These are phyloP conservation scores for Candida khao-thaluensis DNA, from an alignment of 805 yeast species.

Conservation along the genomic window DNA sequence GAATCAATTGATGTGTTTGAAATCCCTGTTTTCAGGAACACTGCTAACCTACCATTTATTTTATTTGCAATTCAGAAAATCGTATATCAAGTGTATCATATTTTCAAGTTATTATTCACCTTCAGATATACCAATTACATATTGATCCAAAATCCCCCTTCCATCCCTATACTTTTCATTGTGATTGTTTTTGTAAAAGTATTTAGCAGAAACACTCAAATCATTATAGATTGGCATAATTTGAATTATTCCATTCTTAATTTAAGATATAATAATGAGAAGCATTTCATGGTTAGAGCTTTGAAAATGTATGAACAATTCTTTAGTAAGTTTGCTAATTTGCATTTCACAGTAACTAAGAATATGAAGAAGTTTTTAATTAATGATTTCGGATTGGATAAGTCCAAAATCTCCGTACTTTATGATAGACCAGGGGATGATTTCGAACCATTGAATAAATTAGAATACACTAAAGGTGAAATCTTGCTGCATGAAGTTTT, in stretches of 20 bases:
- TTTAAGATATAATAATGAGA: constrained; percentile 51
- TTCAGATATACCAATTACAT: constrained; percentile 65
- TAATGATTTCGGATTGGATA: constrained; percentile 50
- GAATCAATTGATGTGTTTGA: constrained; percentile 51
- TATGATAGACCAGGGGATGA: constrained; percentile 82
- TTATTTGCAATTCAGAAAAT: constrained; percentile 62
- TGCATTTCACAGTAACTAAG: constrained; percentile 78
- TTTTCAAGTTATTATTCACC: constrained; percentile 49
- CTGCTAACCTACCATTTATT: constrained; percentile 47
- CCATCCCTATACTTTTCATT: constrained; percentile 75
- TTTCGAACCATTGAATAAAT: constrained; percentile 50
- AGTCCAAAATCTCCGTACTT: constrained; percentile 55
- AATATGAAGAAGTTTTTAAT: constrained; percentile 65
- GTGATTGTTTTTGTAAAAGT: constrained; percentile 52
- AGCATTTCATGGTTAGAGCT: constrained; percentile 61
- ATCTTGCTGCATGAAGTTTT: constrained; percentile 25
- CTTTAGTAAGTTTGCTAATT: constrained; percentile 63
- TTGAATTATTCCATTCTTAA: constrained; percentile 81
- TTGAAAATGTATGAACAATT: constrained; percentile 61
- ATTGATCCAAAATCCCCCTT: constrained; percentile 89
- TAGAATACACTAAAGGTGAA: constrained; percentile 34
- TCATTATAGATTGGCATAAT: constrained; percentile 96
- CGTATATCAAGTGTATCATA: constrained; percentile 47
- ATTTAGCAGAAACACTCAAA: constrained; percentile 51
- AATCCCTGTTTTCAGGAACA: constrained; percentile 42